A percentile compares a stretch with the other conserved stretches of the same genome.
Conservation (phyloP, 2,329 filamentous ascomycete genomes). For the Daldinia sp. region DNA sequence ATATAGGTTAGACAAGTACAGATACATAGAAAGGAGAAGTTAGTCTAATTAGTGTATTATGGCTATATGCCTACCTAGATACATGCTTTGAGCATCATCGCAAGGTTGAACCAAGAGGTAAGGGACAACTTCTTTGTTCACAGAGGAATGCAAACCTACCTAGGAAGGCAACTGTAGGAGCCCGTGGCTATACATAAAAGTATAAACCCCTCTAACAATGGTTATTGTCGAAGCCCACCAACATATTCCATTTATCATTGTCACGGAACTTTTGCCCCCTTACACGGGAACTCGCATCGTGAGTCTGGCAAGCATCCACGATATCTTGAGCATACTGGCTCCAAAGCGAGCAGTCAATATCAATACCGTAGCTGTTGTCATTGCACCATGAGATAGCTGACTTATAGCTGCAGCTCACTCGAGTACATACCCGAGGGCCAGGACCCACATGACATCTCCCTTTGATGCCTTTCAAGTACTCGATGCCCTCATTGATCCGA, state of each 20-base stretch:
- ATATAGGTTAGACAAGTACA: no score
- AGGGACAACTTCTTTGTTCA: no score
- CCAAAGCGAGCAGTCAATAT: conserved; percentile 30
- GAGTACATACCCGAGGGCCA: conserved; percentile 29
- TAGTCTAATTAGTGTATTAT: no score
- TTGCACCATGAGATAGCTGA: conserved; percentile 38
- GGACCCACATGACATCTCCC: conserved; percentile 21
- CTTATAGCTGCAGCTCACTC: conserved; percentile 29
- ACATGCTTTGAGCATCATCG: no score
- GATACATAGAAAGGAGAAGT: no score
- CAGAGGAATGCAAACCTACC: no score
- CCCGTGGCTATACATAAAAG: no score
- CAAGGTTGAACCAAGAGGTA: no score
- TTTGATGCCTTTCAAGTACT: conserved; percentile 23
- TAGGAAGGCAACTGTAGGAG: background rate
- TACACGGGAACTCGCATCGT: conserved; percentile 9
- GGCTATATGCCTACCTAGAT: no score
- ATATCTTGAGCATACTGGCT: conserved; percentile 31
- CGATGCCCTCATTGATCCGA: conserved; percentile 32
- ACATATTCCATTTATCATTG: conserved; percentile 23
- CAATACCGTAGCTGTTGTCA: conserved; percentile 14
- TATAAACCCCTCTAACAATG: background rate
- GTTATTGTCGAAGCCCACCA: conserved; percentile 20
- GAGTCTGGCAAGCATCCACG: conserved; percentile 17
- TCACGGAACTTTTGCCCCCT: conserved; percentile 29